These are phyloP conservation scores for Quercus tomentella DNA, from an alignment of 331 rosid species.

Conservation along the genomic window DNA sequence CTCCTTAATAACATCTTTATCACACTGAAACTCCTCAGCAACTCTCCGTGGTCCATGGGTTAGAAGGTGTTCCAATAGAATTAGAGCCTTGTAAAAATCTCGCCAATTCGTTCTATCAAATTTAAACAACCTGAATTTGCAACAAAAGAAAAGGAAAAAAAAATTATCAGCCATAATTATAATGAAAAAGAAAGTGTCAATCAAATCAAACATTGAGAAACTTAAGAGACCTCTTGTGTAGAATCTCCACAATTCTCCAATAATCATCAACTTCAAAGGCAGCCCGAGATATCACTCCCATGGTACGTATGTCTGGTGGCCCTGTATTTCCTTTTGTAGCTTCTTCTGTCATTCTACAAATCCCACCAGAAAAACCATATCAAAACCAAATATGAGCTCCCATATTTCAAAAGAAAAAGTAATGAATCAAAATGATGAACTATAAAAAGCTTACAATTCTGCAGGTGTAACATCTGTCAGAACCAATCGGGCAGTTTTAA, in stretches of 20 bases:
- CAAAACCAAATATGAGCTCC: neutral
- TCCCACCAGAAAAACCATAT: neutral
- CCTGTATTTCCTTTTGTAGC: constrained; percentile 58
- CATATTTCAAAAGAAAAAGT: neutral
- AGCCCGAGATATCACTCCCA: constrained; percentile 45
- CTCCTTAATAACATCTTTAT: constrained; percentile 36
- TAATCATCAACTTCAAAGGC: constrained; percentile 81
- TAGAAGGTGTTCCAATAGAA: constrained; percentile 62
- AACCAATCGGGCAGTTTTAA: constrained; percentile 57
- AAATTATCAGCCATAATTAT: neutral
- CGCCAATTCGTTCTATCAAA: constrained; percentile 60
- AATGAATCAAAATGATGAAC: neutral
- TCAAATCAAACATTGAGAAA: neutral
- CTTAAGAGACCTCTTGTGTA: constrained; percentile 46
- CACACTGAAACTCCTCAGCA: constrained; percentile 49
- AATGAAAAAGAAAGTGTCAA: neutral
- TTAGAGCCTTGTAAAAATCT: constrained; percentile 60
- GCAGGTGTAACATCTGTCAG: constrained; percentile 72
- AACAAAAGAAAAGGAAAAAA: constrained; percentile 2
- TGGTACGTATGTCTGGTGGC: constrained; percentile 59
- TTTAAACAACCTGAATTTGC: constrained; percentile 44
- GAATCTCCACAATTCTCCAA: constrained; percentile 57
- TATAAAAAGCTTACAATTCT: constrained; percentile 44
- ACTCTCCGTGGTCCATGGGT: constrained; percentile 77
- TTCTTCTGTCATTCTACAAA: constrained; percentile 68